Evolutionary conservation across 2,329 filamentous ascomycete genomes (phyloP).

Genomic region (Stemphylium vesicarium): DNA sequence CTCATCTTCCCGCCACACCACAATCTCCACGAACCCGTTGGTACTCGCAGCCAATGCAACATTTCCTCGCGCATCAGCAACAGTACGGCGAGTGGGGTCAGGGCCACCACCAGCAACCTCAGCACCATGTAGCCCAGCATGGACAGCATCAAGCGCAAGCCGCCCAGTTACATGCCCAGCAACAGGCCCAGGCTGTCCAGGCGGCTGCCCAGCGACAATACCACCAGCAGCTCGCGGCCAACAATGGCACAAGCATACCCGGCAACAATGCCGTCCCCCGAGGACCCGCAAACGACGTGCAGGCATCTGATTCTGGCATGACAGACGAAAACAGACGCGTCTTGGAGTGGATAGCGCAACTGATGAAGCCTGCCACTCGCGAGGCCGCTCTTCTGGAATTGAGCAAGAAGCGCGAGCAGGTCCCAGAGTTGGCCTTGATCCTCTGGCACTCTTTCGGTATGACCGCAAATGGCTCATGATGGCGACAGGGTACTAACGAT

Average conservation of each 20-base stretch:
- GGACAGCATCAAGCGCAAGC: constrained; percentile 49
- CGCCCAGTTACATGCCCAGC: constrained; percentile 55
- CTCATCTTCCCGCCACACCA: constrained; percentile 8
- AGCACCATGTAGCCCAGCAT: constrained; percentile 50
- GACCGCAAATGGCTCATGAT: neutral
- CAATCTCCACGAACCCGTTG: constrained; percentile 16
- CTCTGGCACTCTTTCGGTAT: constrained; percentile 98
- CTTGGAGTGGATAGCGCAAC: constrained; percentile 89
- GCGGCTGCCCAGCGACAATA: constrained; percentile 60
- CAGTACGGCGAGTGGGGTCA: constrained; percentile 63
- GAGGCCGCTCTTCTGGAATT: constrained; percentile 92
- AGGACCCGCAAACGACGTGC: constrained; percentile 48
- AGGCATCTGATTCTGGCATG: constrained; percentile 57
- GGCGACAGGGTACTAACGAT: constrained; percentile 23
- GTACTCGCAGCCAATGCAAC: constrained; percentile 56
- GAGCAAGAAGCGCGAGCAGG: constrained; percentile 98
- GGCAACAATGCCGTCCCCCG: constrained; percentile 47
- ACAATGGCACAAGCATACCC: constrained; percentile 60
- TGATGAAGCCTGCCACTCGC: constrained; percentile 84
- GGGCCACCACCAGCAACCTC: constrained; percentile 50
- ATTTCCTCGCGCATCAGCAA: constrained; percentile 69
- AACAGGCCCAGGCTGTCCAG: constrained; percentile 54
- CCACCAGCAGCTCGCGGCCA: constrained; percentile 75
- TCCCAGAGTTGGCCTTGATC: constrained; percentile 93
- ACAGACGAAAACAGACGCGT: constrained; percentile 92